A percentile compares a stretch with the other conserved stretches of the same genome.
These are phyloP conservation scores for Sophora flavescens DNA, from an alignment of 306 rosid genomes.

Conservation along the genomic window DNA sequence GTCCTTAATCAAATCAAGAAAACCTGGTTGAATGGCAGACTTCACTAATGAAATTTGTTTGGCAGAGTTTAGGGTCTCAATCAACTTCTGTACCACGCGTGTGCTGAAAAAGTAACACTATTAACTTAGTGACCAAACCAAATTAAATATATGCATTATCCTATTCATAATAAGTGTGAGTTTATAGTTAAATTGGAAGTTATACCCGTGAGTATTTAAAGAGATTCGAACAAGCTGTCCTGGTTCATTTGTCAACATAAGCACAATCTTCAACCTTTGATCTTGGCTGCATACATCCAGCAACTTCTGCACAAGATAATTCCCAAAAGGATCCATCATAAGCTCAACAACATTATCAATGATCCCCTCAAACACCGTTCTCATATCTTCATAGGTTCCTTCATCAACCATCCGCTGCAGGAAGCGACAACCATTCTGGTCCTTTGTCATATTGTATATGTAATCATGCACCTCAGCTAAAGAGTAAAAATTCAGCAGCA, in stretches of 20 bases:
- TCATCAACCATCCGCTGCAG: conserved; percentile 66
- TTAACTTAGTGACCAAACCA: conserved; percentile 20
- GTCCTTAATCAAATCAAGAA: conserved; percentile 64
- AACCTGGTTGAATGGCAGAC: conserved; percentile 67
- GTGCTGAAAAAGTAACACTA: conserved; percentile 55
- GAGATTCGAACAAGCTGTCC: conserved; percentile 71
- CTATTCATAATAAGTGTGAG: not conserved
- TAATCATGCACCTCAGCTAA: conserved; percentile 50
- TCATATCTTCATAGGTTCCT: conserved; percentile 58
- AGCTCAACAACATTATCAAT: conserved; percentile 68
- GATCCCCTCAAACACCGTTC: conserved; percentile 60
- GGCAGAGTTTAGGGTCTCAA: conserved; percentile 57
- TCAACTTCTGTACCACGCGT: conserved; percentile 81
- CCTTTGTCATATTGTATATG: conserved; percentile 66
- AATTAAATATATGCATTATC: not conserved
- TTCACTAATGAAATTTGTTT: conserved; percentile 52
- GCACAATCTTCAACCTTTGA: conserved; percentile 63
- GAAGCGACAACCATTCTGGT: conserved; percentile 76
- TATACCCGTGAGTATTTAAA: conserved; percentile 71
- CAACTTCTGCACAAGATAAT: conserved; percentile 86
- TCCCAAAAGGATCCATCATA: conserved; percentile 75
- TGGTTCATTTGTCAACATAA: conserved; percentile 55
- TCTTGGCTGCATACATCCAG: conserved; percentile 64
- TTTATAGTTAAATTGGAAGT: conserved; percentile 3
- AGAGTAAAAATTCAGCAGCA: conserved; percentile 44